phyloP scores from a whole-genome alignment of 1,139 yeast species.

The Chernovozyma aurita region DNA sequence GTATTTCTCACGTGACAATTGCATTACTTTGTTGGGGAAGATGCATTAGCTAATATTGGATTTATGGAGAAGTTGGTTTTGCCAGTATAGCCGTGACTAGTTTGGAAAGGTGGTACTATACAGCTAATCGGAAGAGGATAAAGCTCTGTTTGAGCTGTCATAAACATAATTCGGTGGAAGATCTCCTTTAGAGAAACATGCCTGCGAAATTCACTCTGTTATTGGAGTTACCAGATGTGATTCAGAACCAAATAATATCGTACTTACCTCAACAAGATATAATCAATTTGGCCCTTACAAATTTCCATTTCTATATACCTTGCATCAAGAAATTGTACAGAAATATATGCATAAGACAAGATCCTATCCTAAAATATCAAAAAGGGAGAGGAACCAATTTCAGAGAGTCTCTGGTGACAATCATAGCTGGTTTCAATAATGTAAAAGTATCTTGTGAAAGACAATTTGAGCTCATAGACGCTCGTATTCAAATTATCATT shows the following conservation, averaged over 20 bases:
- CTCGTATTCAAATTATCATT: conserved; percentile 24
- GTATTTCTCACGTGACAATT: too few relatives aligned
- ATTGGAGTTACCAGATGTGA: conserved; percentile 1
- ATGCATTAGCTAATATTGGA: too few relatives aligned
- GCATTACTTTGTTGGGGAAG: too few relatives aligned
- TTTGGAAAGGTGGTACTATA: too few relatives aligned
- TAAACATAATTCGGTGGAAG: too few relatives aligned
- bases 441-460: conserved; percentile 3
- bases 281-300: conserved; percentile 33
- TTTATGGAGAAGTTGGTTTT: too few relatives aligned
- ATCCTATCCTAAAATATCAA: conserved; percentile 17
- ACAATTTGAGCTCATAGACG: conserved; percentile 23
- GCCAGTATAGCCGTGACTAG: too few relatives aligned
- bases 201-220: neutral
- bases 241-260: conserved; percentile 13
- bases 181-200: neutral
- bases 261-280: conserved; percentile 33
- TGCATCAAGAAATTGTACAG: conserved; percentile 28
- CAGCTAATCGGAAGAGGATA: too few relatives aligned
- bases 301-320: conserved; percentile 33
- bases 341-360: conserved; percentile 21
- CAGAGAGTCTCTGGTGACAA: conserved; percentile 20
- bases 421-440: conserved; percentile 21
- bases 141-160: too few relatives aligned
- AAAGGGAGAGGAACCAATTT: conserved; percentile 18